Evolutionary conservation across 345 rosid genomes (phyloP), one percentile per base, ranked within the genome.

Genomic region (Sonneratia caseolaris): DNA sequence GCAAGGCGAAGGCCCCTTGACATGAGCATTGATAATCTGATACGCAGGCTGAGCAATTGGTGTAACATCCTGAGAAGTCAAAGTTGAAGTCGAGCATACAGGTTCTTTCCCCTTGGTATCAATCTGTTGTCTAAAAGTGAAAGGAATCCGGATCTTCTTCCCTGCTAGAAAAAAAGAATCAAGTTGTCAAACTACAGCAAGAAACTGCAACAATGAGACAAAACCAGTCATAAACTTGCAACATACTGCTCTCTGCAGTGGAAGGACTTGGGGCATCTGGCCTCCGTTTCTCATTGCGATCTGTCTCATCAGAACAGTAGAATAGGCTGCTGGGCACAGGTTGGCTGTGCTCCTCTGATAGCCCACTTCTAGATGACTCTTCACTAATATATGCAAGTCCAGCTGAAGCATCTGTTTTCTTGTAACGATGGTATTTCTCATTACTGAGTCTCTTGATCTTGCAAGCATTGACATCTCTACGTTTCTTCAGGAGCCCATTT

Each of bases 261-360:
- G 67, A 10, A 0, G 49, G 32, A 27, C 32, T 35, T 49, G 70
- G 65, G 24, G 43, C 53, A 19, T 76, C 78, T 68, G 71, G 66
- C 68, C 74, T 84, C 45, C 82, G 78, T 79, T 83, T 81, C 56
- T 81, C 83, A 62, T 80, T 73, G 76, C 79, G 81, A 51, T 81
- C 78, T 16, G 75, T 80, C 18, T 84, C 82, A 64, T 87, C 91
- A n/a, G 90, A 83, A 13, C 78, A 21, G 57, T 77, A 81, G 5
- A 83, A 79, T 3, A 42, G 77, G 18, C 64, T 77, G 64, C 66
- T 76, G 68, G 68, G 73, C 32, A 81, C 78, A 21, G 91, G 88
- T 35, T 72, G 82, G 13, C 74, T 86, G 66, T 83, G 87, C 66
- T 92, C 98, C 72, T 85, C 84, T 0, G 93, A 84, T 51, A 90